These are phyloP conservation scores for Penicillium sp. DNA, from an alignment of 2,329 filamentous ascomycete genomes.

Conservation along the genomic window DNA sequence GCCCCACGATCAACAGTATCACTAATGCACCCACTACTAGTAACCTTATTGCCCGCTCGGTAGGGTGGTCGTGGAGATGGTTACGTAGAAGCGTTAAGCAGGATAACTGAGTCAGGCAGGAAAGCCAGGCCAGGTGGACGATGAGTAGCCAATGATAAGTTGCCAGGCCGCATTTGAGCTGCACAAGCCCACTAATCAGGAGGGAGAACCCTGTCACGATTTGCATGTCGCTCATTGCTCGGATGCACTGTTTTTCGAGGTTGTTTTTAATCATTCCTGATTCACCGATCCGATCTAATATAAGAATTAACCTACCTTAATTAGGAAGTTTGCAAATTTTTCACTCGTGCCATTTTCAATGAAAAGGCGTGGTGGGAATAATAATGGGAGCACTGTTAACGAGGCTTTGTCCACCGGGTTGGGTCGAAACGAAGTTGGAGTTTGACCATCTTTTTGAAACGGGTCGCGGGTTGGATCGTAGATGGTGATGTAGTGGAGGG, in stretches of 20 bases:
- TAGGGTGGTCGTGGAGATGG: not conserved
- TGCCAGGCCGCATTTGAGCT: slow-evolving; percentile 6
- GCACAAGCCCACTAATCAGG: slow-evolving; percentile 4
- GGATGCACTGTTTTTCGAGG: not conserved
- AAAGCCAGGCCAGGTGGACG: slow-evolving; percentile 9
- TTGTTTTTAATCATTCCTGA: not conserved
- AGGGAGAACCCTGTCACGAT: slow-evolving; percentile 7
- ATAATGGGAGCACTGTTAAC: not conserved
- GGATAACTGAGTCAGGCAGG: slow-evolving; percentile 8
- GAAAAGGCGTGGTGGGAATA: too few relatives aligned
- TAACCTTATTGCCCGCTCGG: slow-evolving; percentile 1
- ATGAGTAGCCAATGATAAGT: slow-evolving; percentile 8
- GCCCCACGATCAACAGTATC: not conserved
- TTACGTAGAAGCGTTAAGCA: slow-evolving; percentile 7
- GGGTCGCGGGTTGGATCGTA: slow-evolving; percentile 4
- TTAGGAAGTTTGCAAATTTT: not conserved
- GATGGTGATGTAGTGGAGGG: slow-evolving; percentile 1
- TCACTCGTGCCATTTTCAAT: not conserved
- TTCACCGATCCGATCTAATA: too few relatives aligned
- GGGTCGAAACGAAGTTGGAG: not conserved
- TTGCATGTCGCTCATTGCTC: slow-evolving; percentile 6
- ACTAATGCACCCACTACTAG: slow-evolving; percentile 1
- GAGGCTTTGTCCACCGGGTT: slow-evolving; percentile 5
- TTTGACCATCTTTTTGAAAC: not conserved
- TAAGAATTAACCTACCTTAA: not conserved